Evolutionary conservation across 208 protist species (phyloP).

Genomic region (Trypanosoma platydactyli): DNA sequence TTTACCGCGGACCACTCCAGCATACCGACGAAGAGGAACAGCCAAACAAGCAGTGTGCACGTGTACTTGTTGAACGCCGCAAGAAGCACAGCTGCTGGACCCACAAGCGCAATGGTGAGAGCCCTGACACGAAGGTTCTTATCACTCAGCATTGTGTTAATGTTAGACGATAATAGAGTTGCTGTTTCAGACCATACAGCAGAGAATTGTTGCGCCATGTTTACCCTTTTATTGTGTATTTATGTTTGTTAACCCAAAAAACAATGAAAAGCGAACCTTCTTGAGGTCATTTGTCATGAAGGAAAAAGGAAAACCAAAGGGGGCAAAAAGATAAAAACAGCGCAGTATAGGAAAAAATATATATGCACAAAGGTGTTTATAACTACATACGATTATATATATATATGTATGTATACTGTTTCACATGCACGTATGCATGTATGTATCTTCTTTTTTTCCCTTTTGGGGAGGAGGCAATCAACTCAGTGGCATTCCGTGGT

Average conservation of each 20-base stretch:
- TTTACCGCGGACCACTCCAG: constrained; percentile 82
- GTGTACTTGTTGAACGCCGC: constrained; percentile 40
- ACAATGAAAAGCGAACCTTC: constrained; percentile 10
- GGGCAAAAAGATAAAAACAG: not conserved
- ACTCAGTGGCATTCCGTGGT: no score
- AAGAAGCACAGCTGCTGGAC: constrained; percentile 45
- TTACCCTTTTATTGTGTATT: no score
- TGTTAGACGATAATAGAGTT: constrained; percentile 14
- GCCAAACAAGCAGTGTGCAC: constrained; percentile 42
- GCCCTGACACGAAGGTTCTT: constrained; percentile 58
- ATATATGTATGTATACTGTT: not conserved
- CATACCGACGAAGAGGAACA: constrained; percentile 48
- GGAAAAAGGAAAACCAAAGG: not conserved
- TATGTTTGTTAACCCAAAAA: constrained; percentile 13
- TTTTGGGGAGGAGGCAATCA: not conserved
- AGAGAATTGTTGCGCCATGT: no score
- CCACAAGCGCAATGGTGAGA: constrained; percentile 61
- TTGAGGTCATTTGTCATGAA: not conserved
- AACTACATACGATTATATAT: no score
- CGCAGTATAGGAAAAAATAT: not conserved
- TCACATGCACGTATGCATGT: not conserved
- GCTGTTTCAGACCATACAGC: not conserved
- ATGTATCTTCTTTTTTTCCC: constrained; percentile 5
- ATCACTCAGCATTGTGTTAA: constrained; percentile 15
- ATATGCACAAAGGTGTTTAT: not conserved